A percentile compares a stretch with the other conserved stretches of the same genome.
Conservation (phyloP, 2,329 filamentous ascomycete genomes). For the Macroventuria anomochaeta region DNA sequence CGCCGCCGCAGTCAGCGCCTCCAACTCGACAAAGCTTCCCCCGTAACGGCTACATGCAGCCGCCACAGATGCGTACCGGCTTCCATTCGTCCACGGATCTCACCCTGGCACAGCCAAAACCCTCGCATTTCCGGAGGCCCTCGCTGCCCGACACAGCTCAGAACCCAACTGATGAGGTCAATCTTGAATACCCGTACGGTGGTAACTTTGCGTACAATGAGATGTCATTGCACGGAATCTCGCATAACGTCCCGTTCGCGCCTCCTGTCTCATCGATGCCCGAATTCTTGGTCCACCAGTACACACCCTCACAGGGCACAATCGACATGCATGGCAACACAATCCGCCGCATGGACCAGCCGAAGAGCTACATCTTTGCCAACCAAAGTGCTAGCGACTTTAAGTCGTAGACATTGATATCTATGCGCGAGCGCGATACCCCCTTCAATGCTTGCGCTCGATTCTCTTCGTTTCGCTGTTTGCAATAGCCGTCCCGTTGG, state of each 20-base stretch:
- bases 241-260: conserved; percentile 44
- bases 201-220: conserved; percentile 39
- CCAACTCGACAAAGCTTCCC: conserved; percentile 57
- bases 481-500: not conserved
- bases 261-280: conserved; percentile 41
- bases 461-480: not conserved
- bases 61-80: conserved; percentile 40
- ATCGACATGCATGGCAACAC: conserved; percentile 37
- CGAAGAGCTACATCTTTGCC: conserved; percentile 57
- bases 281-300: conserved; percentile 56
- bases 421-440: not conserved
- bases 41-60: conserved; percentile 45
- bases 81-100: conserved; percentile 46
- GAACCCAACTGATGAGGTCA: conserved; percentile 29
- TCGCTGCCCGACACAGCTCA: conserved; percentile 45
- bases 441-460: not conserved
- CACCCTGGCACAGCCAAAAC: conserved; percentile 45
- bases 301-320: conserved; percentile 53
- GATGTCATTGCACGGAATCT: conserved; percentile 39
- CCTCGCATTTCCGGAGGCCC: conserved; percentile 45
- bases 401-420: conserved; percentile 6
- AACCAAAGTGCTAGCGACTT: conserved; percentile 56
- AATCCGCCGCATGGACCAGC: conserved; percentile 38
- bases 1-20: conserved; percentile 59
- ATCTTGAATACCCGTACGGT: conserved; percentile 33